A percentile compares a stretch with the other conserved stretches of the same genome.
Evolutionary conservation across 768 basidiomycete species (phyloP).

Genomic region (Lepiota venenata): DNA sequence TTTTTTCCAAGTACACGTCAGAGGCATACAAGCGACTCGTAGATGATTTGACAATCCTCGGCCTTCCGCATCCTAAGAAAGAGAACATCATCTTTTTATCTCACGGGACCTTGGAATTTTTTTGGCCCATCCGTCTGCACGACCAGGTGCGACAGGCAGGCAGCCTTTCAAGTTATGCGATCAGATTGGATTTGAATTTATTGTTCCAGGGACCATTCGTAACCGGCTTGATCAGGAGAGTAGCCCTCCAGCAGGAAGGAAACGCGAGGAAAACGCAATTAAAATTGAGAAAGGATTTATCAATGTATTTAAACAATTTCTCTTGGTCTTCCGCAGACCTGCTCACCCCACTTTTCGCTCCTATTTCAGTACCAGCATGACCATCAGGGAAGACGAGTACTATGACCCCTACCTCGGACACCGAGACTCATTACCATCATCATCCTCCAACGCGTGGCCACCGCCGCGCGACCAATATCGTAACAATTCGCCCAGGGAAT

Average conservation of each 20-base stretch:
- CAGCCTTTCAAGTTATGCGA: not conserved
- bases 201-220: not conserved
- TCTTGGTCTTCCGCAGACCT: not conserved
- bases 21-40: constrained; percentile 25
- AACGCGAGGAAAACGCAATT: constrained; percentile 1
- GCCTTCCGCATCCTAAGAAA: constrained; percentile 35
- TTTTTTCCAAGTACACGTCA: constrained; percentile 26
- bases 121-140: constrained; percentile 19
- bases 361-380: constrained; percentile 11
- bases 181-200: not conserved
- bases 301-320: constrained; percentile 24
- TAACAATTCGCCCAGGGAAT: not conserved
- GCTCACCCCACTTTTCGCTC: constrained; percentile 3
- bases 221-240: constrained; percentile 3
- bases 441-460: not conserved
- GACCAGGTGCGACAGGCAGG: constrained; percentile 18
- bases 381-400: constrained; percentile 10
- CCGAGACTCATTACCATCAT: not conserved
- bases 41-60: constrained; percentile 32
- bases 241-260: constrained; percentile 3
- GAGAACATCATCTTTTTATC: constrained; percentile 29
- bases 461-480: not conserved
- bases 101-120: constrained; percentile 27
- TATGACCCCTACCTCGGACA: constrained; percentile 1
- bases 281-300: constrained; percentile 19